These are phyloP conservation scores for Wickerhamiella nectarea DNA, from an alignment of 805 yeast species.

Conservation along the genomic window DNA sequence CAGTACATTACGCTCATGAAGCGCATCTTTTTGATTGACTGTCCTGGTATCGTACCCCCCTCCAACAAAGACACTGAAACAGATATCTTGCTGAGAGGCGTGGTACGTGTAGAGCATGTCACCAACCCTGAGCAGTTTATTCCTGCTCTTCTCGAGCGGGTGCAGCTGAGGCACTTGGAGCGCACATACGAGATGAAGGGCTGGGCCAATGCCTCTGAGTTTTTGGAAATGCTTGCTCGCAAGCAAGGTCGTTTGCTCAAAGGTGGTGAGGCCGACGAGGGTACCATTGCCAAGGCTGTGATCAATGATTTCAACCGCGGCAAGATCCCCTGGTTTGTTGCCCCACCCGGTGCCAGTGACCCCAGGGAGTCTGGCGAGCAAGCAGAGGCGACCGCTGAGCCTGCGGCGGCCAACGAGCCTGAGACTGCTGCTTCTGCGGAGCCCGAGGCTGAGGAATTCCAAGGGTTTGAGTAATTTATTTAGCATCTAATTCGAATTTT, in stretches of 20 bases:
- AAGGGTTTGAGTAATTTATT: not conserved
- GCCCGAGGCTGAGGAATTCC: not conserved
- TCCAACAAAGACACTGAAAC: constrained; percentile 77
- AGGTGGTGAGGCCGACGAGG: constrained; percentile 97
- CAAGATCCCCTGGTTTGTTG: constrained; percentile 93
- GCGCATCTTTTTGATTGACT: constrained; percentile 85
- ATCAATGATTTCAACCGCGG: constrained; percentile 94
- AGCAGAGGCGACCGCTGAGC: constrained; percentile 9
- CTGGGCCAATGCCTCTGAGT: constrained; percentile 64
- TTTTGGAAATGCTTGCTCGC: constrained; percentile 79
- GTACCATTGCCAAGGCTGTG: constrained; percentile 79
- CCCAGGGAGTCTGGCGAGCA: constrained; percentile 33
- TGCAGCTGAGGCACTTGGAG: constrained; percentile 81
- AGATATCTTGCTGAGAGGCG: constrained; percentile 90
- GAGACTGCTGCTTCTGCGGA: not conserved
- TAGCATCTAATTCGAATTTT: not conserved
- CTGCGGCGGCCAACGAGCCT: constrained; percentile 1
- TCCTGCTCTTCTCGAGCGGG: constrained; percentile 69
- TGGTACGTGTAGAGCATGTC: constrained; percentile 96
- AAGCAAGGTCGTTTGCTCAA: constrained; percentile 84
- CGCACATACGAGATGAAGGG: constrained; percentile 92
- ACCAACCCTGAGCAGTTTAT: constrained; percentile 90
- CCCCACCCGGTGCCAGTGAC: constrained; percentile 70
- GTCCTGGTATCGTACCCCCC: constrained; percentile 99
- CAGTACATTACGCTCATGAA: constrained; percentile 96